Conservation (phyloP, 768 basidiomycete genomes). For the Auriscalpium microsporum region DNA sequence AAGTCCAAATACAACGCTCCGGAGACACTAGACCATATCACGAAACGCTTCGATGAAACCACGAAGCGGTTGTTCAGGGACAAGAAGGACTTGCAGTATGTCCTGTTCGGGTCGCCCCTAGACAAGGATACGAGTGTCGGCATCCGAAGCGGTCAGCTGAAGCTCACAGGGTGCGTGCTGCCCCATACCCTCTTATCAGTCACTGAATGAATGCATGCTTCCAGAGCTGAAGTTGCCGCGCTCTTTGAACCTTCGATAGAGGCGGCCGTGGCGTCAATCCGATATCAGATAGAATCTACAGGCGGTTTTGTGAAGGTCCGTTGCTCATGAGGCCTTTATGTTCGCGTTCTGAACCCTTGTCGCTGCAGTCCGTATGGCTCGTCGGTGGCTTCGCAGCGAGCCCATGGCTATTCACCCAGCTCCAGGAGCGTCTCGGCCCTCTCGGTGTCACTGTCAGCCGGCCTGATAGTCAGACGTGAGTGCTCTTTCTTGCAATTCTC, state of each 20-base stretch:
- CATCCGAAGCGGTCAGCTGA: slow-evolving; percentile 64
- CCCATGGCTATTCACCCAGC: slow-evolving; percentile 69
- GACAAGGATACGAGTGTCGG: slow-evolving; percentile 67
- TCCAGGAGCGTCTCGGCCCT: slow-evolving; percentile 57
- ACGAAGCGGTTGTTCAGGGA: slow-evolving; percentile 75
- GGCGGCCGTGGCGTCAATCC: slow-evolving; percentile 63
- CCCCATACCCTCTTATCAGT: not conserved
- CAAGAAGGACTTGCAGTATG: slow-evolving; percentile 57
- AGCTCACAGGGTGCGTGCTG: slow-evolving; percentile 50
- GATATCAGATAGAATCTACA: slow-evolving; percentile 60
- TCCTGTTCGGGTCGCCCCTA: slow-evolving; percentile 69
- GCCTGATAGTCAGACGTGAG: slow-evolving; percentile 74
- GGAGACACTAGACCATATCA: slow-evolving; percentile 71
- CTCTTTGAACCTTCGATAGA: slow-evolving; percentile 75
- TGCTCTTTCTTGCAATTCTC: slow-evolving; percentile 3
- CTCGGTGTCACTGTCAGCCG: slow-evolving; percentile 56
- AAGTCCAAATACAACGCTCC: slow-evolving; percentile 63
- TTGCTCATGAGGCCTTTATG: not conserved
- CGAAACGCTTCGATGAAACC: slow-evolving; percentile 73
- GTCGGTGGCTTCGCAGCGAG: slow-evolving; percentile 82
- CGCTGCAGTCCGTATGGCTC: slow-evolving; percentile 62
- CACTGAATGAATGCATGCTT: not conserved
- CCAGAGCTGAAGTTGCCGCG: slow-evolving; percentile 47
- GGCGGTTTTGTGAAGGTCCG: slow-evolving; percentile 56
- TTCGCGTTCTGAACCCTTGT: not conserved